phyloP scores from a whole-genome alignment of 352 stramenopile species.

The Phytophthora europaea region DNA sequence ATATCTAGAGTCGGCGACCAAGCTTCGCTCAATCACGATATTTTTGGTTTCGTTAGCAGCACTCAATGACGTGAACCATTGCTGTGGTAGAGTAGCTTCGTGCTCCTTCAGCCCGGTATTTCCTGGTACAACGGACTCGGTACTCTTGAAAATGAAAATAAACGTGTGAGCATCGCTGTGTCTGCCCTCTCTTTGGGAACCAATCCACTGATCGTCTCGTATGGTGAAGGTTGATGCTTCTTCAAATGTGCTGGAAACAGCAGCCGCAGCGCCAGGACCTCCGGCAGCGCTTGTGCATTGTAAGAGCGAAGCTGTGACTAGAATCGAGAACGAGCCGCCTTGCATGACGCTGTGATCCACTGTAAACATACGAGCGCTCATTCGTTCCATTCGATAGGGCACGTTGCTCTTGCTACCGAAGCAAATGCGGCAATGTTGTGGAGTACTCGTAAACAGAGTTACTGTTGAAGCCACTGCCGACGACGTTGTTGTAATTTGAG shows the following conservation, averaged over 20 bases:
- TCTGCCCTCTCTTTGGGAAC: not conserved
- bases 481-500: not conserved
- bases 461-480: conserved; percentile 17
- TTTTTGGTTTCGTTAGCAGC: conserved; percentile 53
- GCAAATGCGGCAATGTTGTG: conserved; percentile 38
- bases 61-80: conserved; percentile 61
- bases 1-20: not conserved
- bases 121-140: not conserved
- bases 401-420: conserved; percentile 37
- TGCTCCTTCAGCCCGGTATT: conserved; percentile 19
- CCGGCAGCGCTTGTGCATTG: conserved; percentile 49
- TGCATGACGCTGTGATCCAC: conserved; percentile 34
- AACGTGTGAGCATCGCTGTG: conserved; percentile 44
- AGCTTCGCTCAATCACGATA: conserved; percentile 35
- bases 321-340: conserved; percentile 43
- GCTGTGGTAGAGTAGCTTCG: conserved; percentile 35
- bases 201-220: conserved; percentile 17
- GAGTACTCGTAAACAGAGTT: conserved; percentile 56
- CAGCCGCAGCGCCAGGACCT: conserved; percentile 40
- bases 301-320: conserved; percentile 51
- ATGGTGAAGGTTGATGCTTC: conserved; percentile 28
- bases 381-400: conserved; percentile 52
- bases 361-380: conserved; percentile 50
- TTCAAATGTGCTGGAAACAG: conserved; percentile 30
- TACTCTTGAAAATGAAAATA: conserved; percentile 55